phyloP scores from a whole-genome alignment of 2,329 filamentous ascomycete species.

The Aspergillus nomiae region DNA sequence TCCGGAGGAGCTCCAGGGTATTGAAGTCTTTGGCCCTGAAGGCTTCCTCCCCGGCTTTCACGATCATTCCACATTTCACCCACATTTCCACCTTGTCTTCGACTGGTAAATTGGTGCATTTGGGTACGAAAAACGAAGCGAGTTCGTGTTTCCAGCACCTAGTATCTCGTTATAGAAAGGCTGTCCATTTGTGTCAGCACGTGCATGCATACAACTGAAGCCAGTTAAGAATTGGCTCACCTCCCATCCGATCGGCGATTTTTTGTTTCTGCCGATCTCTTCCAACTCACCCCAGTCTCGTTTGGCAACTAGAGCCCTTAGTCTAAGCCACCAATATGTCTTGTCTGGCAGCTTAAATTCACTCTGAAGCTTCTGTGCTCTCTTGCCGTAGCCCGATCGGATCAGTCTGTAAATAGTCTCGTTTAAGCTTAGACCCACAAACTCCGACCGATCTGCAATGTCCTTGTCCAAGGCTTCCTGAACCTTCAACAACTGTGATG shows the following conservation, averaged over 20 bases:
- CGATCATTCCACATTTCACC: constrained; percentile 88
- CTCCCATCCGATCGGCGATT: constrained; percentile 96
- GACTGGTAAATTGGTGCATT: constrained; percentile 72
- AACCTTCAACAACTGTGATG: constrained; percentile 74
- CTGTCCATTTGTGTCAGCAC: constrained; percentile 49
- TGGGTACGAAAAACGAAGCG: constrained; percentile 80
- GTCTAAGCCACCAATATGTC: constrained; percentile 81
- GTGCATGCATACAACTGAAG: constrained; percentile 17
- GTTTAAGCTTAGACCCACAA: constrained; percentile 82
- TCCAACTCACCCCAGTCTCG: constrained; percentile 92
- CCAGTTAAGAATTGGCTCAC: constrained; percentile 51
- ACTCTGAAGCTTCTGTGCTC: constrained; percentile 82
- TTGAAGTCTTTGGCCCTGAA: constrained; percentile 76
- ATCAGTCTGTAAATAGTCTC: constrained; percentile 91
- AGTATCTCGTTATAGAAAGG: constrained; percentile 91
- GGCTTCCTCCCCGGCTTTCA: constrained; percentile 90
- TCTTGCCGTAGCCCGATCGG: constrained; percentile 75
- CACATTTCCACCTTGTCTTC: constrained; percentile 85
- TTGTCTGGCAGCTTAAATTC: constrained; percentile 95
- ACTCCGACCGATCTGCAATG: constrained; percentile 62
- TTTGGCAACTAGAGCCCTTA: constrained; percentile 85
- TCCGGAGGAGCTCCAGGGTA: constrained; percentile 71
- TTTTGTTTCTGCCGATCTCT: constrained; percentile 72
- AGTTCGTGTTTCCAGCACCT: constrained; percentile 84
- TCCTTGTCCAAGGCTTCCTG: constrained; percentile 88